Percentiles rank a stretch among this genome's conserved stretches.
Evolutionary conservation across 352 stramenopile species (phyloP).

Genomic region (Peronospora belbahrii): DNA sequence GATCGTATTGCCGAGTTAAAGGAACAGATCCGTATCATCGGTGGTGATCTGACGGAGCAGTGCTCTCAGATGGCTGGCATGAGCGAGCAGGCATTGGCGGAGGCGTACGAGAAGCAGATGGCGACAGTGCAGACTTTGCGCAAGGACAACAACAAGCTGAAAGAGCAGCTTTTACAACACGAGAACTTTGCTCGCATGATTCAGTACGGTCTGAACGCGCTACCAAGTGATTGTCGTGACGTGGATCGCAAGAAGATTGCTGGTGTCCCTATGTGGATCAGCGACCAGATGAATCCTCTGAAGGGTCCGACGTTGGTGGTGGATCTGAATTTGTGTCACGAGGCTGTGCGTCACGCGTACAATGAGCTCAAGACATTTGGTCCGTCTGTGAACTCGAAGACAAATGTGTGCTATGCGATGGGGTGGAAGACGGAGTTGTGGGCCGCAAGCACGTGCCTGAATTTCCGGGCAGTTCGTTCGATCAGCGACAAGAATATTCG

Average conservation of each 20-base stretch:
- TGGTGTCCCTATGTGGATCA: constrained; percentile 68
- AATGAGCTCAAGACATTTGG: constrained; percentile 72
- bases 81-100: constrained; percentile 69
- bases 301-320: constrained; percentile 70
- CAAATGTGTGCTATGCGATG: constrained; percentile 81
- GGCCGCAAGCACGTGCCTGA: constrained; percentile 67
- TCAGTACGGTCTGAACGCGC: constrained; percentile 70
- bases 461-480: constrained; percentile 57
- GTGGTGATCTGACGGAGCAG: constrained; percentile 63
- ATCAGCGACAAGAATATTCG: constrained; percentile 62
- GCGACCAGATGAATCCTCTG: constrained; percentile 72
- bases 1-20: constrained; percentile 79
- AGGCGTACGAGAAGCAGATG: constrained; percentile 82
- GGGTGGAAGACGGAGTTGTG: constrained; percentile 81
- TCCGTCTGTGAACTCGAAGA: constrained; percentile 72
- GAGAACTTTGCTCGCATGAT: constrained; percentile 83
- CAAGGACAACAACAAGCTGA: constrained; percentile 81
- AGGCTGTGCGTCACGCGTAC: constrained; percentile 70
- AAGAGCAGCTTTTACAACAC: constrained; percentile 73
- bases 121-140: constrained; percentile 66
- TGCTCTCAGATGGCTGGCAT: constrained; percentile 76
- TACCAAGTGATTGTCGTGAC: constrained; percentile 69
- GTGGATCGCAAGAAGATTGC: constrained; percentile 73
- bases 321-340: constrained; percentile 69
- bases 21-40: constrained; percentile 81